Evolutionary conservation across 106 monocot genomes (phyloP), one percentile per base, ranked within the genome.

Genomic region (Phalaenopsis equestris): DNA sequence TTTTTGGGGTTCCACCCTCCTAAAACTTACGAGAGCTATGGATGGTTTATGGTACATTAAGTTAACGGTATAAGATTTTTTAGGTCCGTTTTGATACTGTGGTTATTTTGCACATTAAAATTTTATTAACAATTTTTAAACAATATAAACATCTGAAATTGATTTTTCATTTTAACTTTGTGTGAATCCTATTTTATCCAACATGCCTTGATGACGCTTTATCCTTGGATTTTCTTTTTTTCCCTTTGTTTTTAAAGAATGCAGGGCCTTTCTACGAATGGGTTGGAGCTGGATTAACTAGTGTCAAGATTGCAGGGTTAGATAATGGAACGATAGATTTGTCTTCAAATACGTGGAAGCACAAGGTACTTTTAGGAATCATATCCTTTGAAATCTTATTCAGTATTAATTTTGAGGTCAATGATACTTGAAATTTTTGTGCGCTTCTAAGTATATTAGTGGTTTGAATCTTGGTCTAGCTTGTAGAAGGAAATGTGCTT

Each of bases 221-320:
- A 30, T 30, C 30, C 46, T 76, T 19, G 76, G 43, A 38, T 19
- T 19, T 49, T 65, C 46, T 47, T 72, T 24, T 41, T 74, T 67
- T 48, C 56, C 55, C 38, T 78, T 78, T 77, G 75, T 77, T 76
- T 9, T 58, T 73, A 19, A 80, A 94, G 98, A 99, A 91, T 93
- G 98, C 88, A 91, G 98, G 98, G 58, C 92, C 94, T 80, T 93
- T 91, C 84, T 99, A 91, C 79, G 98, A 99, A 82, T 95, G 94
- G 98, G 82, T 88, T 55, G 98, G 98, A 84, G 98, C 98, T 79
- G 98, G 98, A 72, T 75, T 90, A 72, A 93, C 88, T 39, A 93
- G 84, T 73, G 98, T 95, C 46, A 93, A 83, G 74, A 87, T 99
- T 80, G 84, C 81, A 86, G 94, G 94, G 46, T 68, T 93, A 16